These are phyloP conservation scores for Rubus parviflorus DNA, from an alignment of 306 rosid genomes.

Conservation along the genomic window DNA sequence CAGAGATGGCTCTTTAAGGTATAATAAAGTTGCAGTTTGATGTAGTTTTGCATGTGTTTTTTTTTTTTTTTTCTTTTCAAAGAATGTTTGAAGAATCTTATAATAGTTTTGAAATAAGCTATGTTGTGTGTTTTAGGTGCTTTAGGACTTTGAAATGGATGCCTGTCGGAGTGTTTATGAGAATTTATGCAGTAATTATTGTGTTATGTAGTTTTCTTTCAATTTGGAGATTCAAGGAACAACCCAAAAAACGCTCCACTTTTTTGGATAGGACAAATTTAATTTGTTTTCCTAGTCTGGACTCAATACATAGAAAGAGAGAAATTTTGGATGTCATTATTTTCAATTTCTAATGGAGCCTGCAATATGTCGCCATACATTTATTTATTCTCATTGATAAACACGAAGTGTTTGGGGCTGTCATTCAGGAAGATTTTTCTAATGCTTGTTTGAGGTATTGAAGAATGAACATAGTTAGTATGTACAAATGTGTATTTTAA, in stretches of 20 bases:
- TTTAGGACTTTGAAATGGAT: background rate
- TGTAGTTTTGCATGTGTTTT: slow-evolving; percentile 9
- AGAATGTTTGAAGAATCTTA: background rate
- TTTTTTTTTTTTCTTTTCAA: no score
- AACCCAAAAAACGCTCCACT: background rate
- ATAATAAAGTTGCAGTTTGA: slow-evolving; percentile 10
- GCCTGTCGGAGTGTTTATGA: background rate
- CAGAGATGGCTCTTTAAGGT: slow-evolving; percentile 64
- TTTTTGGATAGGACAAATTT: background rate
- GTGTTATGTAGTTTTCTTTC: no score
- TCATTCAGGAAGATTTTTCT: background rate
- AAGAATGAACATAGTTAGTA: background rate
- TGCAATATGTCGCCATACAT: no score
- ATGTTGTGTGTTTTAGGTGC: background rate
- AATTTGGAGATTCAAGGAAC: background rate
- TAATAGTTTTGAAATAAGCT: background rate
- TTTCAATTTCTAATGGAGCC: background rate
- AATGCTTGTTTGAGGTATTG: background rate
- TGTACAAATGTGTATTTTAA: background rate
- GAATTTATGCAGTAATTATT: no score
- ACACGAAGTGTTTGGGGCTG: background rate
- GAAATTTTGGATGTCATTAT: background rate
- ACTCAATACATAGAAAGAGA: background rate
- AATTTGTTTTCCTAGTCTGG: background rate
- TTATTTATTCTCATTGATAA: background rate